Evolutionary conservation across 768 basidiomycete genomes (phyloP).

Genomic region (Suillus plorans): DNA sequence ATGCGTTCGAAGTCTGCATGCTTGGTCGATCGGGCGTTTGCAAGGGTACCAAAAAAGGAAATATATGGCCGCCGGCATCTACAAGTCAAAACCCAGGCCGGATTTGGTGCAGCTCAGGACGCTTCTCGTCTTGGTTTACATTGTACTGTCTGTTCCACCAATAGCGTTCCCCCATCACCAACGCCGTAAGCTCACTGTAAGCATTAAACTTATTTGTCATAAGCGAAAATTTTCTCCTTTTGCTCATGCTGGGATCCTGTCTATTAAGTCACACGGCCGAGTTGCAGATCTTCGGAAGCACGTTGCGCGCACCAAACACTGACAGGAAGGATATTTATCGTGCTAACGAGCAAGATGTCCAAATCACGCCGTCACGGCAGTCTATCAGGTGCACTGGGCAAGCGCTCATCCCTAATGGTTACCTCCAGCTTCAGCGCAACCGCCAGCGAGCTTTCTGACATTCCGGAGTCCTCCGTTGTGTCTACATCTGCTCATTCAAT

Average conservation of each 20-base stretch:
- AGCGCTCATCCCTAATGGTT: slow-evolving; percentile 17
- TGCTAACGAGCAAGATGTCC: slow-evolving; percentile 20
- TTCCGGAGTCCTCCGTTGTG: slow-evolving; percentile 15
- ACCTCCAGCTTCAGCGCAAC: slow-evolving; percentile 11
- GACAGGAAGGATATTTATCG: no score
- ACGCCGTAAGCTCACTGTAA: no score
- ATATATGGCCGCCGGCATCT: neutral
- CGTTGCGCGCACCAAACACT: slow-evolving; percentile 5
- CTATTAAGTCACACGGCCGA: neutral
- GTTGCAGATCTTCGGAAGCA: neutral
- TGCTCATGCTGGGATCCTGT: no score
- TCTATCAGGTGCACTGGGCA: slow-evolving; percentile 13
- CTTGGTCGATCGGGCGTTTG: slow-evolving; percentile 4
- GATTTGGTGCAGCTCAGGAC: no score
- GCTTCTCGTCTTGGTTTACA: no score
- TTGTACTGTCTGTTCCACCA: no score
- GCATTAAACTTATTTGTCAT: no score
- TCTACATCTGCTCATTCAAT: slow-evolving; percentile 26
- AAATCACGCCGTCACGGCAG: slow-evolving; percentile 23
- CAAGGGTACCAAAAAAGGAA: slow-evolving; percentile 14
- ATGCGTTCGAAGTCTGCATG: neutral
- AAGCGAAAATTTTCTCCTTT: no score
- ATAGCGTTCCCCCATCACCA: no score
- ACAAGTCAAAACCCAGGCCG: no score
- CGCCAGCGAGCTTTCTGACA: slow-evolving; percentile 17